Conservation (phyloP, 495 filamentous ascomycete genomes). For the Penicillium roqueforti region DNA sequence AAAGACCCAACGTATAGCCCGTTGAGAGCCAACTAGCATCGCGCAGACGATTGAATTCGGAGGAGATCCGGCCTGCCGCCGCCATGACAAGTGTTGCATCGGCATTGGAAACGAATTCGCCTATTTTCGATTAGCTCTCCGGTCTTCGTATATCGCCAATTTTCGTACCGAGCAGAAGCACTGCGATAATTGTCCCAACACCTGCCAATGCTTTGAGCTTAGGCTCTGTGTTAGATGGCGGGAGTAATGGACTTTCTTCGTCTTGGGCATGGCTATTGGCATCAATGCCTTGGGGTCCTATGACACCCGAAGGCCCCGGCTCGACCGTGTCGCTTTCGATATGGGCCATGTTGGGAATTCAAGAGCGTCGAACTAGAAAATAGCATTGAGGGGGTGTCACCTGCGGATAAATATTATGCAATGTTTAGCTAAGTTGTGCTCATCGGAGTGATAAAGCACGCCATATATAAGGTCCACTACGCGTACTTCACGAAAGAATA, state of each 20-base stretch:
- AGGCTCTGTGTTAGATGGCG: neutral
- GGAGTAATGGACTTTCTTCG: constrained; percentile 26
- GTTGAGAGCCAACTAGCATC: constrained; percentile 66
- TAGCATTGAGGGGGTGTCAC: no score
- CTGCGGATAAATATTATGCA: no score
- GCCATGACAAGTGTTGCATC: constrained; percentile 62
- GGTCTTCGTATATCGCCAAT: neutral
- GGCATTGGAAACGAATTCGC: constrained; percentile 60
- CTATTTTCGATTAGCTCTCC: constrained; percentile 28
- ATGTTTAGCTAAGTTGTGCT: no score
- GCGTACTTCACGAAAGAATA: no score
- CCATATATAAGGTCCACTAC: no score
- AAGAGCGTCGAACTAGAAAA: neutral
- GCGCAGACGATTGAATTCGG: constrained; percentile 58
- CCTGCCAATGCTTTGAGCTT: constrained; percentile 16
- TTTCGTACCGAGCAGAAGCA: constrained; percentile 34
- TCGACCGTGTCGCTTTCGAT: neutral
- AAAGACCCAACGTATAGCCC: constrained; percentile 56
- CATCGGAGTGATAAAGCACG: no score
- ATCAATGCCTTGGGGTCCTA: neutral
- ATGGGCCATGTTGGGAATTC: neutral
- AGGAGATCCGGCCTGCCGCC: constrained; percentile 58
- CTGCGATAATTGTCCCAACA: constrained; percentile 32
- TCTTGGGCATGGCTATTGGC: constrained; percentile 10
- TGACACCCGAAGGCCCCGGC: neutral